Evolutionary conservation across 1,284 basidiomycete genomes (phyloP), one percentile per base, ranked within the genome.

Genomic region (Tetrapyrgos nigripes): DNA sequence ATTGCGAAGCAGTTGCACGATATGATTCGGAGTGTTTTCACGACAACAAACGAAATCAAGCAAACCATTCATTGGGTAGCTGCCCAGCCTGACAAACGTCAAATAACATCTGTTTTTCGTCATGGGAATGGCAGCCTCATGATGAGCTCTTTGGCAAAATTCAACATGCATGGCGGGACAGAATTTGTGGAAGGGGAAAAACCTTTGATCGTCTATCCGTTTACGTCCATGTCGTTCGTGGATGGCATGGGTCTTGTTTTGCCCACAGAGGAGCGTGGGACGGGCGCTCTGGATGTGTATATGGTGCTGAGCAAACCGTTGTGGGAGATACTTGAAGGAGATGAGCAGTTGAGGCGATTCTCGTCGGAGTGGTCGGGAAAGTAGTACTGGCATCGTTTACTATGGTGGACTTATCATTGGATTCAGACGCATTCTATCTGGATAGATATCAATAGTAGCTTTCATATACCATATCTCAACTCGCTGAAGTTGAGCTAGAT

Each of bases 1-100:
- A 47, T 72, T 48, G 69, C 71, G 21, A 60, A 58, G 19, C 50
- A 24, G 13, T 26, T 70, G 9, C 70, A 70, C 60, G 60, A 60
- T 33, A 27, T 68, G 43, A 63, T 57, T 21, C 66, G 62, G 37
- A 19, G 54, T 11, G 40, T 40, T 29, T 9, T 50, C 23, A 59
- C 49, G 19, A 51, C 53, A 11, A 47, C 45, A 8, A 50, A 57
- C 8, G 60, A 62, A 10, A 44, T 69, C 3, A 55, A 62, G 29
- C 9, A 24, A 14, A 67, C 64, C 10, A 49, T 68, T 21, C 52
- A 54, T 14, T 73, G 67, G 67, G 66, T 69, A 46, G 61, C 59
- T 1, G 59, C 52, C 37, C 63, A 66, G 57, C 59, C 59, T 4
- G 64, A 53, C 40, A 53, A 53, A 28, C 26, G 37, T 11, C 52